phyloP scores from a whole-genome alignment of 805 yeast species.

The Wickerhamomyces sydowiorum region DNA sequence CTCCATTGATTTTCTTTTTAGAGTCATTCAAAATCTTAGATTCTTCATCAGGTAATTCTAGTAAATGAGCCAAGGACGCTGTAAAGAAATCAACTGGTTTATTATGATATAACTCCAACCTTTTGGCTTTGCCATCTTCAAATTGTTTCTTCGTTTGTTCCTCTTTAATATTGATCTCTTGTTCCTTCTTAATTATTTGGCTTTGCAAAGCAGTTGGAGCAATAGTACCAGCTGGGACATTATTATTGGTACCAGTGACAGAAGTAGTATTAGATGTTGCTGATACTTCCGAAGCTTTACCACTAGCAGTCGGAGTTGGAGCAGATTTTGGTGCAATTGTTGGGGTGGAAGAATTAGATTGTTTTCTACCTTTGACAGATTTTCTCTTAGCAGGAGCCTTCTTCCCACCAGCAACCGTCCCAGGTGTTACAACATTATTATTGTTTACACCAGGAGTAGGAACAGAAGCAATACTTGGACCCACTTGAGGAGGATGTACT shows the following conservation, averaged over 20 bases:
- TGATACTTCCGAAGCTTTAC: background rate
- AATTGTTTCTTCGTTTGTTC: conserved; percentile 10
- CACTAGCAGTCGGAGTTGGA: background rate
- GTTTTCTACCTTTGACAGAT: conserved; percentile 6
- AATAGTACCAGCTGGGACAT: conserved; percentile 1
- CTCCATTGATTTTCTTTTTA: conserved; percentile 8
- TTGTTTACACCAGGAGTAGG: too few relatives aligned
- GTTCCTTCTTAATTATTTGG: conserved; percentile 20
- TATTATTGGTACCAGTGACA: background rate
- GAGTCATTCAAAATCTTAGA: conserved; percentile 15
- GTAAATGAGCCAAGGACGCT: conserved; percentile 20
- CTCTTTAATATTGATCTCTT: conserved; percentile 16
- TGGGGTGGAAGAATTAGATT: conserved; percentile 3
- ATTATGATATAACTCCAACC: conserved; percentile 14
- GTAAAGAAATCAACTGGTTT: conserved; percentile 20
- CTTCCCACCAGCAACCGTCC: too few relatives aligned
- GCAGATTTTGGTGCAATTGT: conserved; percentile 4
- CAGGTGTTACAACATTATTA: too few relatives aligned
- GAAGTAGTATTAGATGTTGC: background rate
- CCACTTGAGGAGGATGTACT: too few relatives aligned
- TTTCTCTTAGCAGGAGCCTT: conserved; percentile 11
- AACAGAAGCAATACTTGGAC: too few relatives aligned
- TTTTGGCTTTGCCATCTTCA: conserved; percentile 16
- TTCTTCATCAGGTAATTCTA: conserved; percentile 22
- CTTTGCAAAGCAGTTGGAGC: conserved; percentile 7